Conservation (phyloP, 2,329 filamentous ascomycete species). For the Apiospora marii region DNA sequence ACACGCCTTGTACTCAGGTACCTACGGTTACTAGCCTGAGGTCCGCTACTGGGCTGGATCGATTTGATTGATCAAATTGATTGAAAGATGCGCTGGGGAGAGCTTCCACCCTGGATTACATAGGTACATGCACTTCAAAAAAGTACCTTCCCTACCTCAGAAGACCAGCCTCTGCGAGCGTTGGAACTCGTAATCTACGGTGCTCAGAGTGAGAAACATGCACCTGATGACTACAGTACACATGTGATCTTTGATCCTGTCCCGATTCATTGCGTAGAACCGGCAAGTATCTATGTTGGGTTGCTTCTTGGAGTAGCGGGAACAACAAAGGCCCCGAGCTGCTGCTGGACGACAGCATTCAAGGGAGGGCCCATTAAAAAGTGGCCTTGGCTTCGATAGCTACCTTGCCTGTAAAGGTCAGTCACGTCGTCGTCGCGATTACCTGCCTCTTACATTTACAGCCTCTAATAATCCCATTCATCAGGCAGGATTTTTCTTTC, state of each 20-base stretch:
- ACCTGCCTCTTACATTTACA: conserved; percentile 19
- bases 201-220: not conserved
- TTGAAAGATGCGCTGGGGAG: not conserved
- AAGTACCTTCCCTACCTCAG: not conserved
- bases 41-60: not conserved
- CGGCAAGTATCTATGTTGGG: not conserved
- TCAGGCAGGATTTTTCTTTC: not conserved
- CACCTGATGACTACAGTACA: not conserved
- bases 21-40: not conserved
- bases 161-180: not conserved
- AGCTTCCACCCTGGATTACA: not conserved
- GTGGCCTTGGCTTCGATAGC: conserved; percentile 8
- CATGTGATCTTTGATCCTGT: too few relatives aligned
- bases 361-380: conserved; percentile 20
- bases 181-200: not conserved
- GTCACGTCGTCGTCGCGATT: conserved; percentile 20
- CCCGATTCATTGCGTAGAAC: not conserved
- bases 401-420: conserved; percentile 10
- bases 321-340: conserved; percentile 17
- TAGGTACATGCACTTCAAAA: not conserved
- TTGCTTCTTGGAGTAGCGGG: not conserved
- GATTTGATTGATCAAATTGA: not conserved
- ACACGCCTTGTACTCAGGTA: conserved; percentile 7
- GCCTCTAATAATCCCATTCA: conserved; percentile 13
- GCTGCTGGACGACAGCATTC: conserved; percentile 1